phyloP scores from a whole-genome alignment of 2,329 filamentous ascomycete genomes.

The Claviceps cyperi region DNA sequence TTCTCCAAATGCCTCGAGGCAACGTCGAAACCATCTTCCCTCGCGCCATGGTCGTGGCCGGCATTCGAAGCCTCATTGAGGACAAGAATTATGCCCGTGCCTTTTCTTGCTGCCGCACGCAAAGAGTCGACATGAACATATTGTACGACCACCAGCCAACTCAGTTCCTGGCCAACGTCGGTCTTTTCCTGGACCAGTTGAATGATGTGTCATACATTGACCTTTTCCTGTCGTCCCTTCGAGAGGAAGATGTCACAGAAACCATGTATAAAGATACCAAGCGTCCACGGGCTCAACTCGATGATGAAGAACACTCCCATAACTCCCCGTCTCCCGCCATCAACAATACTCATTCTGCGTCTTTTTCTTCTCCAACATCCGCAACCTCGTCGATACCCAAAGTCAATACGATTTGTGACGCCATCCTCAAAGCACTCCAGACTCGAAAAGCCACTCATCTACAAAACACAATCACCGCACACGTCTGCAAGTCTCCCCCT shows the following conservation, averaged over 20 bases:
- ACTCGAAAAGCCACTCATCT: constrained; percentile 49
- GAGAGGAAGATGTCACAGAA: constrained; percentile 85
- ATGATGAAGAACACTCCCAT: constrained; percentile 1
- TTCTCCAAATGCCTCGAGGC: constrained; percentile 89
- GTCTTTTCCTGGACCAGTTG: constrained; percentile 70
- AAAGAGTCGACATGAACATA: constrained; percentile 96
- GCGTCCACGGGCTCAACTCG: constrained; percentile 17
- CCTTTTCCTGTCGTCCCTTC: constrained; percentile 74
- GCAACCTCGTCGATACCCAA: constrained; percentile 31
- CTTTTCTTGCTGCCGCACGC: constrained; percentile 76
- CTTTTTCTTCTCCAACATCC: constrained; percentile 6
- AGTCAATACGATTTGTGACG: constrained; percentile 78
- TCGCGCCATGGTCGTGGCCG: constrained; percentile 79
- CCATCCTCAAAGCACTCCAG: constrained; percentile 56
- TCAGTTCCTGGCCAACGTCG: constrained; percentile 66
- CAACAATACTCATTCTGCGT: neutral
- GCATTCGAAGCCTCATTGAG: constrained; percentile 70
- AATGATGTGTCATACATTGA: constrained; percentile 73
- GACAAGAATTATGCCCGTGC: constrained; percentile 68
- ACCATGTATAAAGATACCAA: constrained; percentile 89
- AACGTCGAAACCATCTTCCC: constrained; percentile 94
- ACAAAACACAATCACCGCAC: constrained; percentile 86
- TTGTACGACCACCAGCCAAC: constrained; percentile 83
- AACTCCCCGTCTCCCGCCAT: constrained; percentile 6
- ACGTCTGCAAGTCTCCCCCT: constrained; percentile 85